phyloP scores from a whole-genome alignment of 108 stramenopile species.

The Conticribra guillardii region DNA sequence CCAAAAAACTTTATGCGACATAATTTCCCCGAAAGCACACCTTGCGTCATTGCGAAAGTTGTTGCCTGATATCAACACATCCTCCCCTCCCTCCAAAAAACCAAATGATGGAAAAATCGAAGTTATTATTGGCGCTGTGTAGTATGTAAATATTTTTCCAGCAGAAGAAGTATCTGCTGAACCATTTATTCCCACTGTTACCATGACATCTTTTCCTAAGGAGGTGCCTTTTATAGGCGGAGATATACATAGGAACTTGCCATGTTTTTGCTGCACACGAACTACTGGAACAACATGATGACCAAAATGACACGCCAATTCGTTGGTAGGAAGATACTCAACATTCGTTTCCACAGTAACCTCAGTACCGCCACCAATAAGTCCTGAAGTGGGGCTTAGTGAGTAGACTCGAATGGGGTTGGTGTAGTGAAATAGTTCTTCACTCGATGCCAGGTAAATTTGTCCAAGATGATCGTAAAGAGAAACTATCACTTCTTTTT shows the following conservation, averaged over 20 bases:
- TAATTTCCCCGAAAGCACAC: constrained; percentile 32
- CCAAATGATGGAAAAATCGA: constrained; percentile 28
- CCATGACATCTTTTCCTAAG: constrained; percentile 15
- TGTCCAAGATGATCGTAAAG: constrained; percentile 27
- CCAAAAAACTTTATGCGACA: constrained; percentile 17
- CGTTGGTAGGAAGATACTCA: constrained; percentile 6
- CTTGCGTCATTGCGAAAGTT: constrained; percentile 25
- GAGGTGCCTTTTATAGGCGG: constrained; percentile 7
- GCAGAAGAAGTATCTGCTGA: constrained; percentile 17
- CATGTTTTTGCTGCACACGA: constrained; percentile 6
- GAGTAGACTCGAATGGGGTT: constrained; percentile 19
- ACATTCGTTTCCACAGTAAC: constrained; percentile 13
- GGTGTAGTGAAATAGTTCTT: constrained; percentile 23
- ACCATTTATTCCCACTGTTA: constrained; percentile 28
- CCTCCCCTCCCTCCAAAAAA: constrained; percentile 44
- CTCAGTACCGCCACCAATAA: constrained; percentile 29
- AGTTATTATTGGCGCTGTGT: constrained; percentile 12
- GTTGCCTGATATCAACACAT: constrained; percentile 18
- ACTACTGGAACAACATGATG: constrained; percentile 11
- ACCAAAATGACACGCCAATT: constrained; percentile 39
- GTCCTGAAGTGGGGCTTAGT: constrained; percentile 38
- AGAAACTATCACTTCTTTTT: constrained; percentile 8
- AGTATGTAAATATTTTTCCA: constrained; percentile 38
- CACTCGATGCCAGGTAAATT: constrained; percentile 25
- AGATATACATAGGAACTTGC: constrained; percentile 6